These are phyloP conservation scores for Ogataea glucozyma DNA, from an alignment of 805 yeast species.

Conservation along the genomic window DNA sequence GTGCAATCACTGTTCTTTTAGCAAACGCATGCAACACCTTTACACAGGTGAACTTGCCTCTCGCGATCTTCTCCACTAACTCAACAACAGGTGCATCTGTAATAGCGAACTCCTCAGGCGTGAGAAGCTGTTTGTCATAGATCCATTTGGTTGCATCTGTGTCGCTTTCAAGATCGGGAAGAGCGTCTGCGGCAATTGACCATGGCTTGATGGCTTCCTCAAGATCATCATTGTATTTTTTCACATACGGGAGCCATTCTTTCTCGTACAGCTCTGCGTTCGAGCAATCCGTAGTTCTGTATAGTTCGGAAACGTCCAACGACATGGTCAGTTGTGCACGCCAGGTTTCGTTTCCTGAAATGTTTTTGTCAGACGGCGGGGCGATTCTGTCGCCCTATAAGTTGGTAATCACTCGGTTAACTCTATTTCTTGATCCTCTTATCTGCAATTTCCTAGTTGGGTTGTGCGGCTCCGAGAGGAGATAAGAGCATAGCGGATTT, in stretches of 20 bases:
- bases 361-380: too few species aligned
- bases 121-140: conserved; percentile 29
- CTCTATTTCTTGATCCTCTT: background rate
- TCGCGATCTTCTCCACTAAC: conserved; percentile 10
- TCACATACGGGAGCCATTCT: background rate
- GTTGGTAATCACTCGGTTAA: background rate
- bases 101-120: conserved; percentile 40
- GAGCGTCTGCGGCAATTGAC: background rate
- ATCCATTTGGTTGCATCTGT: conserved; percentile 9
- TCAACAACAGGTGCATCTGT: conserved; percentile 36
- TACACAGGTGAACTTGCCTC: conserved; percentile 40
- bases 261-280: background rate
- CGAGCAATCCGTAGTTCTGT: background rate
- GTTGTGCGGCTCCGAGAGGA: too few species aligned
- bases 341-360: too few species aligned
- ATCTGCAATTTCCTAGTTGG: background rate
- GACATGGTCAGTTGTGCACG: background rate
- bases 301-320: background rate
- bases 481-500: too few species aligned
- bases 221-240: conserved; percentile 1
- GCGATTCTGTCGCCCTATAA: too few species aligned
- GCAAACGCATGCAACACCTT: conserved; percentile 54
- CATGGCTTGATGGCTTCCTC: conserved; percentile 2
- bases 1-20: conserved; percentile 57
- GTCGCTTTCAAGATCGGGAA: background rate